phyloP scores from a whole-genome alignment of 306 rosid genomes.

The Fragaria iinumae region DNA sequence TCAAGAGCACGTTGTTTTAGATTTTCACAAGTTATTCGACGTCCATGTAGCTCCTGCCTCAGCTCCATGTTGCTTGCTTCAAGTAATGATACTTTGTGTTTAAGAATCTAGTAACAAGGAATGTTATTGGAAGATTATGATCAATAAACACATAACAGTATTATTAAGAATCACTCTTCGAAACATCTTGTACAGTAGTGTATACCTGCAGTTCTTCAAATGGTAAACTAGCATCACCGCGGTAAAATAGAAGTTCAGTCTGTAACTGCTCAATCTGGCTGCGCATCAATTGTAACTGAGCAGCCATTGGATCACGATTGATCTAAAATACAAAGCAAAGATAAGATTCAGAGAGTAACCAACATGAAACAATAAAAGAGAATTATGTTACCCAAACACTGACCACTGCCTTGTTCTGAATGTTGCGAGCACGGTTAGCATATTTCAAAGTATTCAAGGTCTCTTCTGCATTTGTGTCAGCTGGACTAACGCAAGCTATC shows the following conservation, averaged over 20 bases:
- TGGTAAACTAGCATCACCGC: constrained; percentile 68
- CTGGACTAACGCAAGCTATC: constrained; percentile 97
- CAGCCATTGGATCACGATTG: constrained; percentile 87
- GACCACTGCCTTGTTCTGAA: constrained; percentile 94
- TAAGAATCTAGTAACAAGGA: constrained; percentile 60
- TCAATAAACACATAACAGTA: not conserved
- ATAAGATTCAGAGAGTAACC: constrained; percentile 10
- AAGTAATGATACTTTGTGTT: constrained; percentile 83
- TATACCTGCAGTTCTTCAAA: constrained; percentile 90
- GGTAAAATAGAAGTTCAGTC: constrained; percentile 72
- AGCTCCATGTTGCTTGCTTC: constrained; percentile 84
- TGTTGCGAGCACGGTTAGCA: constrained; percentile 98
- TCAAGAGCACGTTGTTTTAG: constrained; percentile 48
- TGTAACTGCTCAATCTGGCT: constrained; percentile 93
- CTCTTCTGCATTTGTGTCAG: constrained; percentile 97
- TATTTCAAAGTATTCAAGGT: constrained; percentile 94
- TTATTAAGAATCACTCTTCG: constrained; percentile 14
- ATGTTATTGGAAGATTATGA: constrained; percentile 18
- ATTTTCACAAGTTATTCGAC: constrained; percentile 41
- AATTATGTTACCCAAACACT: constrained; percentile 30
- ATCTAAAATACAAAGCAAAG: constrained; percentile 40
- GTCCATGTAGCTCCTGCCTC: constrained; percentile 58
- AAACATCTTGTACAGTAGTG: constrained; percentile 1
- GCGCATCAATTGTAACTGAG: constrained; percentile 73
- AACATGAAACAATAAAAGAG: constrained; percentile 18